Conservation (phyloP, 2,329 filamentous ascomycete genomes). For the Alternaria triticimaculans region DNA sequence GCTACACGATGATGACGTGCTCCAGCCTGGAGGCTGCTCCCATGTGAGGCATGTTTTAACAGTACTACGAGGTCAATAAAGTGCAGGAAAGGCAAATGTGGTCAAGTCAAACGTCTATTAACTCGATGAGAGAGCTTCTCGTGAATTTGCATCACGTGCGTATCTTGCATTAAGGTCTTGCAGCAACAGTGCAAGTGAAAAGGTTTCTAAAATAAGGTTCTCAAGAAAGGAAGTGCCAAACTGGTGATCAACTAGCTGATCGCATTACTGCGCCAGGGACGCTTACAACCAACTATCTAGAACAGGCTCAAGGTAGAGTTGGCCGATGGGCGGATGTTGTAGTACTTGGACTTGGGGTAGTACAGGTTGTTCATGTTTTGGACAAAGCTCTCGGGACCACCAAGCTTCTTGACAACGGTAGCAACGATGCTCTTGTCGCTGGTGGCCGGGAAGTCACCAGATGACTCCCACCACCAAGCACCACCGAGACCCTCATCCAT, state of each 20-base stretch:
- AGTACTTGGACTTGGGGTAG: slow-evolving; percentile 34
- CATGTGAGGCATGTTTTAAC: neutral
- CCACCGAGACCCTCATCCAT: slow-evolving; percentile 35
- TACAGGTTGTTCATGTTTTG: slow-evolving; percentile 23
- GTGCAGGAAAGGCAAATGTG: neutral
- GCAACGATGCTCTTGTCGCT: slow-evolving; percentile 29
- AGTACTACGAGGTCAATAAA: neutral
- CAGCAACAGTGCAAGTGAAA: neutral
- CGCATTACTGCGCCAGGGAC: neutral
- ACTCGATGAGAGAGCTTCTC: neutral
- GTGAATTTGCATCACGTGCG: neutral
- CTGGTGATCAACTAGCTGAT: neutral
- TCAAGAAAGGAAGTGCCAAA: neutral
- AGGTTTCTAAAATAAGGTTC: neutral
- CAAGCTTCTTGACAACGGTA: slow-evolving; percentile 22
- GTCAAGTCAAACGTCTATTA: neutral
- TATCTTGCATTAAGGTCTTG: neutral
- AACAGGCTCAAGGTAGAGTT: slow-evolving; percentile 4
- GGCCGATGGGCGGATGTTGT: slow-evolving; percentile 21
- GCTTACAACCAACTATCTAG: neutral
- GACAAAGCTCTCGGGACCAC: slow-evolving; percentile 13
- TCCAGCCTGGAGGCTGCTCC: neutral
- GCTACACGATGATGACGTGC: neutral
- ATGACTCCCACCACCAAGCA: slow-evolving; percentile 42
- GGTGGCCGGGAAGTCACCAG: slow-evolving; percentile 22